These are phyloP conservation scores for Colletotrichum australisinense DNA, from an alignment of 2,329 filamentous ascomycete species.

Conservation along the genomic window DNA sequence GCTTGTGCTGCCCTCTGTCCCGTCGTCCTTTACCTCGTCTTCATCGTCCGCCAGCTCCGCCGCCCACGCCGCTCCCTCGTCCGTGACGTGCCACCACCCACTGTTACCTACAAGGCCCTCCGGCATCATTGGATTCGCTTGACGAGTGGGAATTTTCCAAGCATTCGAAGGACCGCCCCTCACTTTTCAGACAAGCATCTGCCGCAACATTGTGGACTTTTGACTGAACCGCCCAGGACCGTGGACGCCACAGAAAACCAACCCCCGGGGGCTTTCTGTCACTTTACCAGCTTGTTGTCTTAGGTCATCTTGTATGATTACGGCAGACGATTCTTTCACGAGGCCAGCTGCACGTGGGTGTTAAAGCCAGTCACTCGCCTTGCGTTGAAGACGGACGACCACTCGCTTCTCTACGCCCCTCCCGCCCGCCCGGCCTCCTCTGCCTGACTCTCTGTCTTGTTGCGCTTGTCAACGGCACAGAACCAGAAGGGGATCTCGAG, in stretches of 20 bases:
- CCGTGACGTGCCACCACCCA: slow-evolving; percentile 16
- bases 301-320: slow-evolving; percentile 5
- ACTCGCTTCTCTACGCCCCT: neutral
- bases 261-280: slow-evolving; percentile 1
- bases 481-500: neutral
- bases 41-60: neutral
- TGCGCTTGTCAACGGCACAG: slow-evolving; percentile 13
- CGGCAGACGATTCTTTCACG: slow-evolving; percentile 6
- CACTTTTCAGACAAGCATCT: slow-evolving; percentile 27
- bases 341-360: slow-evolving; percentile 5
- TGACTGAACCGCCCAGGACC: neutral
- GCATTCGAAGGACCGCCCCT: slow-evolving; percentile 8
- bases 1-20: slow-evolving; percentile 16
- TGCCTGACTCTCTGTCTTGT: neutral
- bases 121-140: slow-evolving; percentile 17
- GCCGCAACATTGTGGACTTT: slow-evolving; percentile 17
- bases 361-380: slow-evolving; percentile 14
- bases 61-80: neutral
- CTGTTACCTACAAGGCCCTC: slow-evolving; percentile 10
- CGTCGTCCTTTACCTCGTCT: neutral
- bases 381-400: neutral
- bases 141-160: slow-evolving; percentile 16
- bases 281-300: slow-evolving; percentile 7
- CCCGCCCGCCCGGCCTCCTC: neutral
- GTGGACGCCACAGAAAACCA: neutral